Conservation (phyloP, 1,139 yeast species). For the Pichia sp. region DNA sequence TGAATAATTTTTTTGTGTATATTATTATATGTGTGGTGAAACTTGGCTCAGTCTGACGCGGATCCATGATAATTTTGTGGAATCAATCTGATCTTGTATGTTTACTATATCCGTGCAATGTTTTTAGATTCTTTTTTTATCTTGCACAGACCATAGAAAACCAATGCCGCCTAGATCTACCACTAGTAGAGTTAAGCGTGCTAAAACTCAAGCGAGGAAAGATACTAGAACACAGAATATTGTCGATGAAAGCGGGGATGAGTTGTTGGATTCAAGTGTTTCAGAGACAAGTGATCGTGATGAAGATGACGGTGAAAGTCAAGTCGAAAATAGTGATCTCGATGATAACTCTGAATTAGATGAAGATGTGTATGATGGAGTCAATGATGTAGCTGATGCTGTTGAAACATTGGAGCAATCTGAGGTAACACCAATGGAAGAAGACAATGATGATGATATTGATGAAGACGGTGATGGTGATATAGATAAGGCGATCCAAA, state of each 20-base stretch:
- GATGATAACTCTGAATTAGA: background rate
- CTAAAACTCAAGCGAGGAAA: too few relatives aligned
- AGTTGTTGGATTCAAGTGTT: background rate
- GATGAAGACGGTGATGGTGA: constrained; percentile 10
- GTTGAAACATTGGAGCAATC: constrained; percentile 1
- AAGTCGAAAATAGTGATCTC: background rate
- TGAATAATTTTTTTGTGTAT: background rate
- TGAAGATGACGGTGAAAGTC: constrained; percentile 1
- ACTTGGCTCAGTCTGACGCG: background rate
- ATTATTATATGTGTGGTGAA: background rate
- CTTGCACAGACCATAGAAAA: too few relatives aligned
- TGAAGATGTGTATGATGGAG: background rate
- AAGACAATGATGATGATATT: background rate
- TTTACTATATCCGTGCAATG: too few relatives aligned
- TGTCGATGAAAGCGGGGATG: background rate
- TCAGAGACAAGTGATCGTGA: background rate
- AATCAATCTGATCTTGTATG: background rate
- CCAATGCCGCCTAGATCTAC: background rate
- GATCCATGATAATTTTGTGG: too few relatives aligned
- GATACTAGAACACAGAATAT: background rate
- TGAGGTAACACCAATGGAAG: background rate
- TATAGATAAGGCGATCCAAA: constrained; percentile 8
- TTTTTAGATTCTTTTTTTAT: too few relatives aligned
- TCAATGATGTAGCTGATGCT: background rate
- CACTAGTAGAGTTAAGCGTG: background rate